Evolutionary conservation across 768 basidiomycete species (phyloP).

Genomic region (Tulasnella sp.): DNA sequence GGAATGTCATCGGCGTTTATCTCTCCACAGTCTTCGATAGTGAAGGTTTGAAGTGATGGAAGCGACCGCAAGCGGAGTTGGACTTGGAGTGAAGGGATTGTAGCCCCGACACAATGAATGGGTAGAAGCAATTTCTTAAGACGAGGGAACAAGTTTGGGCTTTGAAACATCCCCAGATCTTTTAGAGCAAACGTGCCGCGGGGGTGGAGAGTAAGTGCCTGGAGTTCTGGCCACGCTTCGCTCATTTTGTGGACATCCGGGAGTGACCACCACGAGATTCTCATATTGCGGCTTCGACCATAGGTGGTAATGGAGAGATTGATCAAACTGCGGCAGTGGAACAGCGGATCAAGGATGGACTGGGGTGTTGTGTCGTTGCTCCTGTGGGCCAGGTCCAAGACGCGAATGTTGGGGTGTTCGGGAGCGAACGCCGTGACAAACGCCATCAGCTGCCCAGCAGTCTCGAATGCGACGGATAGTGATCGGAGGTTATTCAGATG

Average conservation of each 20-base stretch:
- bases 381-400: not conserved
- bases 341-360: not conserved
- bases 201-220: not conserved
- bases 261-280: not conserved
- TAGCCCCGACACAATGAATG: not conserved
- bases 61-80: not conserved
- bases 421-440: not conserved
- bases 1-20: not conserved
- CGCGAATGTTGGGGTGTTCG: not conserved
- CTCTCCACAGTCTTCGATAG: not conserved
- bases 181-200: not conserved
- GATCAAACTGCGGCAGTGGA: not conserved
- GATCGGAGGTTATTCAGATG: not conserved
- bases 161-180: not conserved
- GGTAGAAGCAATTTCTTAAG: not conserved
- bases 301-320: not conserved
- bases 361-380: not conserved
- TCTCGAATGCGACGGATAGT: not conserved
- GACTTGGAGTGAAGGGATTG: not conserved
- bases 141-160: not conserved
- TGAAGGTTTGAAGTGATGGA: not conserved
- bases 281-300: not conserved
- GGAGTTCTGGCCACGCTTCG: not conserved
- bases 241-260: not conserved
- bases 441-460: not conserved